A percentile compares a stretch with the other conserved stretches of the same genome.
Conservation (phyloP, 2,329 filamentous ascomycete species). For the Penicillium decumbens region DNA sequence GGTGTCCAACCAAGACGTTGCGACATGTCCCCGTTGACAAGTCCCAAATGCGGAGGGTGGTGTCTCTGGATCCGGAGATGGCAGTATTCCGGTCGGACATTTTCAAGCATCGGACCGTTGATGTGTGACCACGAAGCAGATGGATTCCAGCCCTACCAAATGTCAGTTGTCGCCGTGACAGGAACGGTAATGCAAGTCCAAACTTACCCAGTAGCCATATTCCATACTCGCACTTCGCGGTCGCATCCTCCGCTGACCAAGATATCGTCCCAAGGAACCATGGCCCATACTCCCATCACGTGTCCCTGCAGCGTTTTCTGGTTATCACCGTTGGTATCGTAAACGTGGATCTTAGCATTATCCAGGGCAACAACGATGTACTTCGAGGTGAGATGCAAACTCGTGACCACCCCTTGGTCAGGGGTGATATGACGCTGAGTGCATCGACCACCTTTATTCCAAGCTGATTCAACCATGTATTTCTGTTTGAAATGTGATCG, state of each 20-base stretch:
- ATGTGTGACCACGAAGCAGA: slow-evolving; percentile 88
- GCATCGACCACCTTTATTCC: slow-evolving; percentile 84
- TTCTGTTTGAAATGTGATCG: slow-evolving; percentile 97
- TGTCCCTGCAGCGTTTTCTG: slow-evolving; percentile 89
- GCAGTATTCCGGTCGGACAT: slow-evolving; percentile 94
- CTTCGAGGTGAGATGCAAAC: slow-evolving; percentile 84
- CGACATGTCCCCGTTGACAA: slow-evolving; percentile 80
- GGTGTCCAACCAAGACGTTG: slow-evolving; percentile 88
- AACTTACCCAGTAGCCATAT: slow-evolving; percentile 79
- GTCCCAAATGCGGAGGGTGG: slow-evolving; percentile 92
- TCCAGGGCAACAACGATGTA: slow-evolving; percentile 97
- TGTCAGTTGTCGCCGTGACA: not conserved
- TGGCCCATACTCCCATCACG: slow-evolving; percentile 99
- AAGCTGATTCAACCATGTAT: slow-evolving; percentile 94
- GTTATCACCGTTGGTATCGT: slow-evolving; percentile 83
- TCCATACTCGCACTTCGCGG: slow-evolving; percentile 93
- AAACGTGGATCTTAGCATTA: slow-evolving; percentile 98
- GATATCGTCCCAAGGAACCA: slow-evolving; percentile 96
- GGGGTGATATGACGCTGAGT: slow-evolving; percentile 86
- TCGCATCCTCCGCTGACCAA: slow-evolving; percentile 96
- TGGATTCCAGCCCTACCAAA: slow-evolving; percentile 63
- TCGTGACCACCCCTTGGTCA: slow-evolving; percentile 94
- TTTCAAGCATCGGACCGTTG: slow-evolving; percentile 92
- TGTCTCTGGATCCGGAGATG: slow-evolving; percentile 94
- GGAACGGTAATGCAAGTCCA: not conserved